phyloP scores from a whole-genome alignment of 352 stramenopile genomes.

The Globisporangium nagaii region DNA sequence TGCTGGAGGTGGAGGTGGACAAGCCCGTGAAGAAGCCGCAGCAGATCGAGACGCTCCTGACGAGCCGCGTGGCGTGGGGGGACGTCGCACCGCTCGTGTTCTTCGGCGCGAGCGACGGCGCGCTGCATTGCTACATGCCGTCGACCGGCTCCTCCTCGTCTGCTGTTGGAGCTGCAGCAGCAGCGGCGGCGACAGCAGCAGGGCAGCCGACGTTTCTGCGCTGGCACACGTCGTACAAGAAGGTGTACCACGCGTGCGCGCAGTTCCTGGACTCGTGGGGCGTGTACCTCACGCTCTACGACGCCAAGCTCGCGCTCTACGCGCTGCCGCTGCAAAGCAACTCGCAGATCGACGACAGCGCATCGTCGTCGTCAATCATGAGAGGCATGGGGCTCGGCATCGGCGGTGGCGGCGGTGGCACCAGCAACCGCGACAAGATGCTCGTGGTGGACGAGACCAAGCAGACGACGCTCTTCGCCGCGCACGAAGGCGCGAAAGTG shows the following conservation, averaged over 20 bases:
- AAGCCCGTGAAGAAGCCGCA: slow-evolving; percentile 47
- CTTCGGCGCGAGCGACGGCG: slow-evolving; percentile 46
- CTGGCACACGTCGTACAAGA: slow-evolving; percentile 57
- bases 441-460: slow-evolving; percentile 60
- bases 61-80: slow-evolving; percentile 26
- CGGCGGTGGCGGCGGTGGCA: background rate
- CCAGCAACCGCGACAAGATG: slow-evolving; percentile 15
- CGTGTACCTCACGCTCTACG: slow-evolving; percentile 48
- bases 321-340: slow-evolving; percentile 57
- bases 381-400: slow-evolving; percentile 9
- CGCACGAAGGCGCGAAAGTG: slow-evolving; percentile 47
- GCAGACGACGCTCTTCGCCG: slow-evolving; percentile 40
- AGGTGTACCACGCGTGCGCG: slow-evolving; percentile 46
- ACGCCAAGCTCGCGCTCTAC: slow-evolving; percentile 55
- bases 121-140: slow-evolving; percentile 55
- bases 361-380: slow-evolving; percentile 5
- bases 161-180: background rate
- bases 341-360: slow-evolving; percentile 25
- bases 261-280: slow-evolving; percentile 67
- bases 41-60: slow-evolving; percentile 42
- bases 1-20: slow-evolving; percentile 46
- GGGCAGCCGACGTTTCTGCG: slow-evolving; percentile 21
- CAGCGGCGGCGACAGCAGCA: background rate
- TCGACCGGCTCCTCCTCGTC: slow-evolving; percentile 2
- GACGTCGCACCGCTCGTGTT: slow-evolving; percentile 49